phyloP scores from a whole-genome alignment of 2,329 filamentous ascomycete species.

The Curvularia sp. region DNA sequence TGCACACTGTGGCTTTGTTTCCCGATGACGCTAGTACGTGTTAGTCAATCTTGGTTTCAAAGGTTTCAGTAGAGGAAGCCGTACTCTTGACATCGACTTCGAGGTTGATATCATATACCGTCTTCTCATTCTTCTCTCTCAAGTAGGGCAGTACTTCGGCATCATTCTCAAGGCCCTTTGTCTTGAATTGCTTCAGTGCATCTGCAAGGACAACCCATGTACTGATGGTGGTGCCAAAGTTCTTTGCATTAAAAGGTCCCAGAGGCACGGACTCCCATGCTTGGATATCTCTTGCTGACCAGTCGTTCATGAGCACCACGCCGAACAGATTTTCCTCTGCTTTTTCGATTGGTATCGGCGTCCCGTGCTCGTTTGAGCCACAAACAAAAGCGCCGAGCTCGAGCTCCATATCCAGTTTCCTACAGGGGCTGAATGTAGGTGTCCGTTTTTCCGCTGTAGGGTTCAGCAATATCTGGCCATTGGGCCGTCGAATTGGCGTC shows the following conservation, averaged over 20 bases:
- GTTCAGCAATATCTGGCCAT: constrained; percentile 75
- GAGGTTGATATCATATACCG: constrained; percentile 73
- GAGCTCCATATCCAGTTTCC: constrained; percentile 78
- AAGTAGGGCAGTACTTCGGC: constrained; percentile 68
- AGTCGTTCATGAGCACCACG: constrained; percentile 84
- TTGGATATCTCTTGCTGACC: constrained; percentile 84
- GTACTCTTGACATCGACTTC: constrained; percentile 67
- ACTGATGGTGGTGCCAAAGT: constrained; percentile 79
- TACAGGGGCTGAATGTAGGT: constrained; percentile 69
- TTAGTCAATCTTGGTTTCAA: constrained; percentile 21
- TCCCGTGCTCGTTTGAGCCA: constrained; percentile 69
- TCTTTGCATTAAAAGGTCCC: constrained; percentile 84
- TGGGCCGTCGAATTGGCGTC: constrained; percentile 74
- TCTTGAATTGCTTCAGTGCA: constrained; percentile 73
- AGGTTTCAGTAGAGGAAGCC: constrained; percentile 9
- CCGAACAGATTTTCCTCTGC: constrained; percentile 79
- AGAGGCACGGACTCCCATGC: constrained; percentile 84
- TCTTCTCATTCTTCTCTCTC: constrained; percentile 65
- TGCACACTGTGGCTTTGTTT: constrained; percentile 64
- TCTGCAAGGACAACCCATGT: constrained; percentile 81
- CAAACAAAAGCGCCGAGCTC: constrained; percentile 80
- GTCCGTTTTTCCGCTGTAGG: constrained; percentile 67
- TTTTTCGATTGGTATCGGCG: constrained; percentile 66
- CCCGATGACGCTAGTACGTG: constrained; percentile 52
- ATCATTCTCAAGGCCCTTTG: constrained; percentile 63